Base-by-base conservation (phyloP, 192 early-diverging fungal genomes). In the Gamsiella multidivaricata region DNA sequence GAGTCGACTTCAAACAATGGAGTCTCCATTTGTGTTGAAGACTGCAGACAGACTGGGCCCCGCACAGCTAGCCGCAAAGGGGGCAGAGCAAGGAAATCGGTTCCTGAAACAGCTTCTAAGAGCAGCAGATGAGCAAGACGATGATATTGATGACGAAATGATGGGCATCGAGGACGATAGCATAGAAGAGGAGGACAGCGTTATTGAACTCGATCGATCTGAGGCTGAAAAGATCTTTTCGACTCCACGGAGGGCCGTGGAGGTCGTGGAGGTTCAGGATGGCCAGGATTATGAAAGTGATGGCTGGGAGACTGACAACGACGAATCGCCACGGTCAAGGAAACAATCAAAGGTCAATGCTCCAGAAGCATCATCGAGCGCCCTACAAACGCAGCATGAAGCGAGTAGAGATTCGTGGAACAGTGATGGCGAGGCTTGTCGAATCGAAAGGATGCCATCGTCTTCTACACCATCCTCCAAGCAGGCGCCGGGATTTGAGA, bases 261-360 rank as follows among this genome's bases (percentile, higher is more conserved):
- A 55, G 23, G 60, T 71, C 29, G 42, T 56, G 17, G 69, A 71
- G 6, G 12, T 51, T 33, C 41, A 52, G 11, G 69, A 56, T n/a
- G 14, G 39, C 39, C 34, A 67, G 11, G 63, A 61, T 33, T n/a
- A 36, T 7, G 64, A 66, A 2, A 60, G 57, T 23, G 74, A 78
- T 15, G 74, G 74, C 6, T 78, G 74, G 74, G 74, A 69, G 54
- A 78, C 74, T 2, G 74, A 78, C 5, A 69, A 62, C 22, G 74
- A 69, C 6, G 74, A 78, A 2, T 69, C 65, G 29, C 74, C 74
- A 8, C 14, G 41, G 31, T 65, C 70, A 20, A 23, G 58, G 17
- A 20, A 43, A 12, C 58, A 63, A 11, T 57, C 58, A 14, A 67
- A 42, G 36, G 32, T 14, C 18, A 17, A 37, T 0, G 17, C 33